Percentiles rank a stretch among this genome's conserved stretches.
phyloP scores from a whole-genome alignment of 2,329 filamentous ascomycete genomes.

The Fusarium mundagurra region DNA sequence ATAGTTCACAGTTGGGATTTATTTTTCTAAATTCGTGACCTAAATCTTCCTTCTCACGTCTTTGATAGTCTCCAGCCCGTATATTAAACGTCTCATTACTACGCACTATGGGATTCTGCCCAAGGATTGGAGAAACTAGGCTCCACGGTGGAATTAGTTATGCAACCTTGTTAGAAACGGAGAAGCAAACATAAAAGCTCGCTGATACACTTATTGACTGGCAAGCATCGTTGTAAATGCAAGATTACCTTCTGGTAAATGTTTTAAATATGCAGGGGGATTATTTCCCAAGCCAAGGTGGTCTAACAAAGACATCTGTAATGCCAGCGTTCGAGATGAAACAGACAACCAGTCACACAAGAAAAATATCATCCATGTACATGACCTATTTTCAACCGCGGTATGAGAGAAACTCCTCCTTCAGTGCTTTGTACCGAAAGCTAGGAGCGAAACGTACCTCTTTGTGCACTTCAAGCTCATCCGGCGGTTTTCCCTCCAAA shows the following conservation, averaged over 20 bases:
- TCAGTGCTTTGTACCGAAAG: no score
- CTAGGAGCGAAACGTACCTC: neutral
- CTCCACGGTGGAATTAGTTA: neutral
- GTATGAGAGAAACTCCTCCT: rapidly evolving
- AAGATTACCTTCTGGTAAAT: neutral
- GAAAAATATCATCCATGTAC: neutral
- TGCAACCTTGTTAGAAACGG: neutral
- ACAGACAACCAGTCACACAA: no score
- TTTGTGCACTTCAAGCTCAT: neutral
- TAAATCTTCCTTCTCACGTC: rapidly evolving
- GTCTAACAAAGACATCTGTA: no score
- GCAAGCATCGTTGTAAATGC: rapidly evolving
- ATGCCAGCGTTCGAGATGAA: neutral
- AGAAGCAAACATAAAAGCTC: neutral
- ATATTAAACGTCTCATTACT: neutral
- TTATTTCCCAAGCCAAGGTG: no score
- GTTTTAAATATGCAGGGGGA: neutral
- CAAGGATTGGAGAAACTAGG: neutral
- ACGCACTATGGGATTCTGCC: neutral
- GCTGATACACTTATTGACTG: neutral
- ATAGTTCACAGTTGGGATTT: neutral
- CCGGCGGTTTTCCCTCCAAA: neutral
- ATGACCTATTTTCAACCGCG: no score
- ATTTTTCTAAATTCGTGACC: neutral
- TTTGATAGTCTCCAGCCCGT: rapidly evolving